These are phyloP conservation scores for Mercurialis annua DNA, from an alignment of 345 rosid genomes.

Conservation along the genomic window DNA sequence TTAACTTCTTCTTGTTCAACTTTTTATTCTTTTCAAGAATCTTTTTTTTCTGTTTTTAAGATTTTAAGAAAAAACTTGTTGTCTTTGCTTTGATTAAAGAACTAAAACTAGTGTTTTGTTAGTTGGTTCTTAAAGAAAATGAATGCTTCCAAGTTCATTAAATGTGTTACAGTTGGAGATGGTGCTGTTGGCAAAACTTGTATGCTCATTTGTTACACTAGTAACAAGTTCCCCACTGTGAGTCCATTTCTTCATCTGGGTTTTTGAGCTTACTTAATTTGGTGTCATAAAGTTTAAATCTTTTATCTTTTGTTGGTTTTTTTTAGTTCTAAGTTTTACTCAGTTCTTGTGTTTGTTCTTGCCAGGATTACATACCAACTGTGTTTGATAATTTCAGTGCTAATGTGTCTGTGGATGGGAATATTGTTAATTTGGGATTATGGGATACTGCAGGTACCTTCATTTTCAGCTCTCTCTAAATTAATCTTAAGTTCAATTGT, in stretches of 20 bases:
- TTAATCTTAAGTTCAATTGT: too few relatives aligned
- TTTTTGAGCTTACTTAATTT: background rate
- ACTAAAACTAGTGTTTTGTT: conserved; percentile 5
- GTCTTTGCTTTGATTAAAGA: conserved; percentile 12
- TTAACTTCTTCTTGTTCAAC: conserved; percentile 19
- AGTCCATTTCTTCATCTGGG: conserved; percentile 27
- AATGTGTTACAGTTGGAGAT: conserved; percentile 99
- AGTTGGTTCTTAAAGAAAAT: conserved; percentile 24
- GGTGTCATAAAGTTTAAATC: conserved; percentile 1
- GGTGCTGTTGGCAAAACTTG: conserved; percentile 99
- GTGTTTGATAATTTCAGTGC: conserved; percentile 99
- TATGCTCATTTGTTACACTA: conserved; percentile 98
- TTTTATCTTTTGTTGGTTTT: background rate
- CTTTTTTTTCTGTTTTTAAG: conserved; percentile 9
- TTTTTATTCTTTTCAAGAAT: conserved; percentile 27
- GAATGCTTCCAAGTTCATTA: conserved; percentile 97
- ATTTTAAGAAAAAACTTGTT: too few relatives aligned
- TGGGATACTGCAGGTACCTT: conserved; percentile 97
- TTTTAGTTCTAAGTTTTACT: background rate
- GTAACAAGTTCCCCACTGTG: conserved; percentile 98
- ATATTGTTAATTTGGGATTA: conserved; percentile 85
- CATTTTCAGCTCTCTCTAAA: conserved; percentile 13
- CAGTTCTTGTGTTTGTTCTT: conserved; percentile 12
- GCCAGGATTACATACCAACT: conserved; percentile 92
- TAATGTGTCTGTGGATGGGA: conserved; percentile 91